A percentile compares a stretch with the other conserved stretches of the same genome.
Conservation (phyloP, 495 filamentous ascomycete genomes). For the Glutinoglossum americanum region DNA sequence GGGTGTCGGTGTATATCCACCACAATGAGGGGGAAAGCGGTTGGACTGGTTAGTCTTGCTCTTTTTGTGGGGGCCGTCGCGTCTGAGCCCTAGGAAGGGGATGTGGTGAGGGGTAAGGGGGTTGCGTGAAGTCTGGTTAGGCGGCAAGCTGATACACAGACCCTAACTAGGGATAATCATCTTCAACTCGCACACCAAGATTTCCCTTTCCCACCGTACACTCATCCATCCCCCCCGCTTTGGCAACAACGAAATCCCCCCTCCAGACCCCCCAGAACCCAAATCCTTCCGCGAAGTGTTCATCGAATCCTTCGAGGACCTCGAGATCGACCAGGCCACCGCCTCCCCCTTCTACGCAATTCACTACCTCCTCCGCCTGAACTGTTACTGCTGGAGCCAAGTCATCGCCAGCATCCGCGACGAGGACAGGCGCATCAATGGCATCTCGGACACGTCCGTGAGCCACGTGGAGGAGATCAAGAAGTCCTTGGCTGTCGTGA, state of each 20-base stretch:
- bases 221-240: conserved; percentile 12
- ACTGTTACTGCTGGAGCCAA: conserved; percentile 13
- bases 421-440: conserved; percentile 11
- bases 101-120: neutral
- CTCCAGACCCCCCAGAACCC: neutral
- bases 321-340: conserved; percentile 4
- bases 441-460: conserved; percentile 12
- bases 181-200: conserved; percentile 10
- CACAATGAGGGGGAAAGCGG: conserved; percentile 7
- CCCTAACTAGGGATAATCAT: conserved; percentile 8
- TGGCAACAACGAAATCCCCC: conserved; percentile 2
- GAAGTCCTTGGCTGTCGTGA: conserved; percentile 8
- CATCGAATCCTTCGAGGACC: conserved; percentile 9
- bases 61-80: neutral
- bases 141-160: neutral
- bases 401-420: conserved; percentile 11
- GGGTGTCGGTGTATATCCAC: conserved; percentile 11
- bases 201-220: conserved; percentile 9
- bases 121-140: neutral
- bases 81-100: neutral
- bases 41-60: conserved; percentile 10
- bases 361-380: conserved; percentile 9
- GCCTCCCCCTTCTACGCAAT: conserved; percentile 11
- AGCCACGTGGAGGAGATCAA: conserved; percentile 14
- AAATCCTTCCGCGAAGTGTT: conserved; percentile 13